Evolutionary conservation across 495 filamentous ascomycete species (phyloP), one percentile per base, ranked within the genome.

Genomic region (Tirmania nivea): DNA sequence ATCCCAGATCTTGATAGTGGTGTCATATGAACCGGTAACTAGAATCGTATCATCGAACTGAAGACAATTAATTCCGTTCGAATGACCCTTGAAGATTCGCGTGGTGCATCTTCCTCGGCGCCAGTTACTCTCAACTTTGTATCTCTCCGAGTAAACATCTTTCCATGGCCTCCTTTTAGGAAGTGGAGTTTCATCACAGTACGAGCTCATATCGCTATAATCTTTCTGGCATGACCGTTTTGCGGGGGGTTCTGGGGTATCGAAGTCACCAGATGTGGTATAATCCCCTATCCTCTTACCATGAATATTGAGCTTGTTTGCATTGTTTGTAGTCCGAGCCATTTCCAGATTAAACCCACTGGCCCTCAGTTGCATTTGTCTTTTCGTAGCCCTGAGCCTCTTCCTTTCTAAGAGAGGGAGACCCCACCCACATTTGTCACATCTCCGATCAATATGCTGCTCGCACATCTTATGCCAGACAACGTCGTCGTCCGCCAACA

Each of bases 401-500:
- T 92, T 94, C 55, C 86, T 75, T 59, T 96, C 90, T 53, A 97
- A 65, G 49, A 90, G 70, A 48, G 90, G 90, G 49, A 99, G 66
- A 3, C 90, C 90, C 87, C 86, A 94, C 14, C 92, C 89, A 62
- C 90, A 99, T 64, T 94, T 95, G 50, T 79, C 87, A 68, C 90
- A 99, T 65, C 94, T 96, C 50, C 88, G 75, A 60, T 90, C 86
- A 52, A 94, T 96, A 61, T 99, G 90, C 62, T 99, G 90, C 69
- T 95, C 88, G 63, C 90, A 99, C 89, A 99, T 96, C 53, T 80
- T 81, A 59, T 95, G 89, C 90, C 90, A 99, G 2, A 99, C 90
- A 21, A 94, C 81, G 68, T 99, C 89, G 63, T 94, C 87, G 65
- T 95, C 92, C 2, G 90, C 90, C 25, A 99, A 66, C 51, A 73